A percentile compares a stretch with the other conserved stretches of the same genome.
Conservation (phyloP, 768 basidiomycete genomes). For the Rhizopogon sp. region DNA sequence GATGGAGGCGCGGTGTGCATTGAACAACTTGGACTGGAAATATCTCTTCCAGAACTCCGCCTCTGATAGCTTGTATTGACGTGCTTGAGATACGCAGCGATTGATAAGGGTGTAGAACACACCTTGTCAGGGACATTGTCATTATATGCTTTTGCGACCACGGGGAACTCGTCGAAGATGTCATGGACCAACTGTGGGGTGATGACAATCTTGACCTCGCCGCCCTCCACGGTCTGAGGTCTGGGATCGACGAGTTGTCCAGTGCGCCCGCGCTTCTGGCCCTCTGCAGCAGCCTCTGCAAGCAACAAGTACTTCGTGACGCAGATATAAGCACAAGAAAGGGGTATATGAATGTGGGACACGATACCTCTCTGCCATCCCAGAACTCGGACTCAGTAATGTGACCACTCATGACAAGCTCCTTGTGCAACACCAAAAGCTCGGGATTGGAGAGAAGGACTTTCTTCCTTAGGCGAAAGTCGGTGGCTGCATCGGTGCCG, state of each 20-base stretch:
- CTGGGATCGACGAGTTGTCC: conserved; percentile 87
- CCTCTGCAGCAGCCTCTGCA: conserved; percentile 69
- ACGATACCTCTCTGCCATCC: conserved; percentile 86
- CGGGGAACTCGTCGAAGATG: conserved; percentile 97
- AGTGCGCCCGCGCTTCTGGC: conserved; percentile 74
- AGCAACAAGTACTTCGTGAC: conserved; percentile 61
- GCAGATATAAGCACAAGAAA: conserved; percentile 18
- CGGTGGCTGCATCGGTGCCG: conserved; percentile 55
- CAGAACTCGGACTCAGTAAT: conserved; percentile 95
- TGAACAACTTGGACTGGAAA: conserved; percentile 94
- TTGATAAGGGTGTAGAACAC: conserved; percentile 8
- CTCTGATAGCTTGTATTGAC: conserved; percentile 64
- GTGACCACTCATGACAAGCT: conserved; percentile 80
- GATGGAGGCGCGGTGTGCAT: conserved; percentile 90
- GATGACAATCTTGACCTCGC: conserved; percentile 85
- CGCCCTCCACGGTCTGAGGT: conserved; percentile 76
- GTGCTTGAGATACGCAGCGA: conserved; percentile 8
- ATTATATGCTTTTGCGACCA: conserved; percentile 86
- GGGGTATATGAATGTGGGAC: conserved; percentile 7
- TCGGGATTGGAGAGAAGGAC: conserved; percentile 78
- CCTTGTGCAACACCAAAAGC: conserved; percentile 75
- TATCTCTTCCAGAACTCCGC: conserved; percentile 96
- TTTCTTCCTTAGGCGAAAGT: conserved; percentile 72
- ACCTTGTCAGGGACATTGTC: conserved; percentile 91
- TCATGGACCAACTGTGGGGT: conserved; percentile 91